Conservation (phyloP, 2,329 filamentous ascomycete genomes). For the Elsinoe australis region DNA sequence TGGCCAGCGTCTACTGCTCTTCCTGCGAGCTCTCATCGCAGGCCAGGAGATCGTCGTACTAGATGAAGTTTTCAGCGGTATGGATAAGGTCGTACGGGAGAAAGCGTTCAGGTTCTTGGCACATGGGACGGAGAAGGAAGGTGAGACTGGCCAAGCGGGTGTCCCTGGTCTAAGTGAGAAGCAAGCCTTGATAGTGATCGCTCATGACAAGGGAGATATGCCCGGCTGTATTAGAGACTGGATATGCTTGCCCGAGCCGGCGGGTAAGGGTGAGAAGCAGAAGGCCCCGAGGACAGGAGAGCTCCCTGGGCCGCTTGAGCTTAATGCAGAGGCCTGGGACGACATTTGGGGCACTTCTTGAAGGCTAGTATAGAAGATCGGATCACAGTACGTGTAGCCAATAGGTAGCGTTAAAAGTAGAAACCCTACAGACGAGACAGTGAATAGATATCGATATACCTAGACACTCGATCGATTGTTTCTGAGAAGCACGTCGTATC, state of each 20-base stretch:
- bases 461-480: no score
- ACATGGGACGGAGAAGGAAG: slow-evolving; percentile 31
- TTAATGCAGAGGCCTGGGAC: slow-evolving; percentile 52
- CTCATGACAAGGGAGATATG: slow-evolving; percentile 83
- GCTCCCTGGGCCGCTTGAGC: slow-evolving; percentile 54
- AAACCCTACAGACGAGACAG: no score
- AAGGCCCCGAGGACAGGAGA: slow-evolving; percentile 55
- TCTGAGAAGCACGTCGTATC: no score
- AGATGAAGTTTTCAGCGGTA: slow-evolving; percentile 46
- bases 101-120: slow-evolving; percentile 77
- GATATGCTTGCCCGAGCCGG: slow-evolving; percentile 75
- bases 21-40: slow-evolving; percentile 51
- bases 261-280: slow-evolving; percentile 39
- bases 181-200: slow-evolving; percentile 86
- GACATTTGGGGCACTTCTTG: slow-evolving; percentile 53
- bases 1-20: slow-evolving; percentile 75
- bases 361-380: not conserved
- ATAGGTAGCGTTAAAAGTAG: no score
- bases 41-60: slow-evolving; percentile 44
- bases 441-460: no score
- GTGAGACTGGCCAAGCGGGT: not conserved
- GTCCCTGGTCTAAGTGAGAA: slow-evolving; percentile 52
- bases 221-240: slow-evolving; percentile 75
- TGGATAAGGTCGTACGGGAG: slow-evolving; percentile 58
- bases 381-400: no score